Evolutionary conservation across 1,284 basidiomycete genomes (phyloP), one percentile per base, ranked within the genome.

Genomic region (Ceratorhiza oryzae-sativae): DNA sequence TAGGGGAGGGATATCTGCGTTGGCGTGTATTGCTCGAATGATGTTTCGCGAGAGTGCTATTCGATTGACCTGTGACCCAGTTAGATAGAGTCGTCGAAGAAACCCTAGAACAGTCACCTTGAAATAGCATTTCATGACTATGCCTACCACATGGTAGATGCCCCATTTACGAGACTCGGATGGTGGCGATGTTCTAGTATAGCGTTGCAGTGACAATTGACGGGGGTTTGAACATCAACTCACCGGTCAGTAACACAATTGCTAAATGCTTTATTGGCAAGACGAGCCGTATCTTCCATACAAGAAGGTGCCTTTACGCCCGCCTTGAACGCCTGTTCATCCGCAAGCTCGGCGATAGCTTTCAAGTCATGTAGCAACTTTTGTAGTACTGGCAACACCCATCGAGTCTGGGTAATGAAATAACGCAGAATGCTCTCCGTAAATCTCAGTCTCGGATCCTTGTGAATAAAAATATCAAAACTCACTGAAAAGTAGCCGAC

Each of bases 71-170:
- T 95, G 78, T 32, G 36, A 20, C 39, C 49, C 67, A 56, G 61
- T 63, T 61, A 71, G 55, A 56, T 72, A 41, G 34, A 58, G 48
- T 51, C 41, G 65, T 62, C 71, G 30, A 45, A 51, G 55, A 41
- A 46, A 20, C 6, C 1, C 12, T n/a, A 34, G 8, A 12, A 9
- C 20, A 48, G 88, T 77, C 80, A 90, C 95, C 77, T 90, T 89
- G 84, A 98, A 98, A 82, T 99, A 99, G 61, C 90, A 93, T 79
- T 98, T 97, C 80, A 99, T 84, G 45, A 95, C 89, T 73, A 97
- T 83, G 6, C 91, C 92, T 0, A 96, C 95, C n/a, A 97, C 87
- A 77, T 95, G 94, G 81, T 98, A 99, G 0, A 95, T 88, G 1
- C 96, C 97, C 89, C 90, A 95, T 81, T 95, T 94, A 67, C 94